Evolutionary conservation across 2,329 filamentous ascomycete genomes (phyloP).

Genomic region (Sordariomycetes sp.): DNA sequence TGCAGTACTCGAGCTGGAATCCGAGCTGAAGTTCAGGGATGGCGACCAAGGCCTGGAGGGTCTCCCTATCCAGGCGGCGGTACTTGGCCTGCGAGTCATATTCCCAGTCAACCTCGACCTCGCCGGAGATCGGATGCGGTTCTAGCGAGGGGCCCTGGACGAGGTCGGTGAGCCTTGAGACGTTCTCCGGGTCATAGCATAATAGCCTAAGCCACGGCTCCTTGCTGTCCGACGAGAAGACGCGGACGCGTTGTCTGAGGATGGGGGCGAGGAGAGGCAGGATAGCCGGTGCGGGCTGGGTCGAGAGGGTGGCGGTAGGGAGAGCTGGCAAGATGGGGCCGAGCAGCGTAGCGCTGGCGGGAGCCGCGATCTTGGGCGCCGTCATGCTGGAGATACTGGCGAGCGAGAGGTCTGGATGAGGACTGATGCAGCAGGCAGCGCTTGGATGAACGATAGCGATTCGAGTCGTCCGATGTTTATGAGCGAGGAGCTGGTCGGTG

Average conservation of each 20-base stretch:
- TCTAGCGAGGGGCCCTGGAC: slow-evolving; percentile 56
- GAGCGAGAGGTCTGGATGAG: background rate
- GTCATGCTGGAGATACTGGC: slow-evolving; percentile 7
- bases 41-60: slow-evolving; percentile 56
- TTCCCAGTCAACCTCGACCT: slow-evolving; percentile 65
- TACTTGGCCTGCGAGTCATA: slow-evolving; percentile 53
- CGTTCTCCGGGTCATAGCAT: slow-evolving; percentile 52
- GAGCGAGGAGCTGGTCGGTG: background rate
- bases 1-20: slow-evolving; percentile 60
- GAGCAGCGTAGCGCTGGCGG: slow-evolving; percentile 36
- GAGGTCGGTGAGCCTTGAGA: slow-evolving; percentile 47
- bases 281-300: slow-evolving; percentile 43
- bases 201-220: slow-evolving; percentile 66
- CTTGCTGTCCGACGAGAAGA: slow-evolving; percentile 48
- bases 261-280: slow-evolving; percentile 55
- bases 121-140: slow-evolving; percentile 71
- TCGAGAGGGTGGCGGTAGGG: slow-evolving; percentile 46
- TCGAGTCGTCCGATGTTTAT: background rate
- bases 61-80: slow-evolving; percentile 63
- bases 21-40: slow-evolving; percentile 48
- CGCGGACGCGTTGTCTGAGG: slow-evolving; percentile 53
- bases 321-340: slow-evolving; percentile 49
- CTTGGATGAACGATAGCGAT: background rate
- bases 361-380: slow-evolving; percentile 23
- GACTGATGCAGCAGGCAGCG: background rate